Base-by-base conservation (phyloP, 176 grass and related monocot genomes). In the Juncus effusus region DNA sequence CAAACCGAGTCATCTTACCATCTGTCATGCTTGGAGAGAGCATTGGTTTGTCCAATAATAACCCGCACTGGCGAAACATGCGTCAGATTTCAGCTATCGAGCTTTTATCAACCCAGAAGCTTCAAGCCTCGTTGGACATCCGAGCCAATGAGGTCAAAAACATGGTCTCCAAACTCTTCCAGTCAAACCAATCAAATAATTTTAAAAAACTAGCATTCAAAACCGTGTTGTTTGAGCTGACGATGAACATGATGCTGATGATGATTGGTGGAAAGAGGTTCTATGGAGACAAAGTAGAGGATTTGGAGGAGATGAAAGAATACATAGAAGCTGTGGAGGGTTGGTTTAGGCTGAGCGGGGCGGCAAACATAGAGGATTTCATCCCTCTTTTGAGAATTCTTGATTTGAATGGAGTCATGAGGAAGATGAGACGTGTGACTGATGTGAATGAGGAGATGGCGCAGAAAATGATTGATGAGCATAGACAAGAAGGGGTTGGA, bases 11-110 rank as follows among this genome's bases (percentile, higher is more conserved):
- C 11, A 67, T 35, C 4, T 74, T 87, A 15, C 80, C 77, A 37
- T 86, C 80, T 13, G 39, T 7, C 12, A 67, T 59, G 47, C 4
- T 77, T 77, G 66, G 79, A 37, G 74, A 77, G 56, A 74, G 70
- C 52, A 11, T 92, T 3, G 73, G 54, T 0, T 76, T 50, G 59
- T 77, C 83, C 10, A 71, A 76, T 65, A 86, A 91, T 73, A 83
- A 79, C n/a, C 13, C 77, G 4, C 74, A 78, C 67, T 86, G 83
- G 87, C 74, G 87, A n/a, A 77, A 83, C 64, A 76, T 86, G 38
- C 80, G 80, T 59, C 83, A 80, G 67, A 83, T 91, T 65, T 73
- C 69, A 59, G 51, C 84, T 36, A 36, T 78, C 3, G 80, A 91
- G 41, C 62, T 91, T 45, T 19, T 91, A 54, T 81, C 88, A 3